Evolutionary conservation across 2,329 filamentous ascomycete genomes (phyloP), one percentile per base, ranked within the genome.

Genomic region (Fusarium palustre): DNA sequence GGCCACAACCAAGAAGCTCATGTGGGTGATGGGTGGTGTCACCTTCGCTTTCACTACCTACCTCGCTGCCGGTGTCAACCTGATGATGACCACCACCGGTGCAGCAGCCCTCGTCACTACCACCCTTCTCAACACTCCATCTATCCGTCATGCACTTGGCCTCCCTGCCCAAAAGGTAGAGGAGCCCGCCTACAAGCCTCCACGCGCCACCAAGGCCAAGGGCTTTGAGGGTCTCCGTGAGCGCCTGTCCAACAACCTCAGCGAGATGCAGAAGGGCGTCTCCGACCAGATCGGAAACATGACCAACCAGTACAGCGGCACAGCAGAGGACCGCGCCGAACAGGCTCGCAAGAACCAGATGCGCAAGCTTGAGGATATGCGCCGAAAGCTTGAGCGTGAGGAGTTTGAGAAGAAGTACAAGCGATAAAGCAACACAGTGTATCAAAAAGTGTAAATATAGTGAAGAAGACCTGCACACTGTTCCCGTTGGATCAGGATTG

Each of bases 51-150:
- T 78, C 43, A 85, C 84, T 9, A 78, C 78, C 45, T 86, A 82
- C 79, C 76, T 86, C 58, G 83, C 83, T 20, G 80, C 83, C 39
- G 82, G 77, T 54, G 76, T 86, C 52, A 85, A 86, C 67, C 81
- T 82, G 76, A 86, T 86, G 81, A 76, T 79, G 69, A 72, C 79
- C 11, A 80, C 84, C 68, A 73, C 84, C 63, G 72, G 78, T 65
- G 72, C 80, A 31, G 76, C 81, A 25, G 76, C 76, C 28, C 72
- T 78, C 49, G 72, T 83, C 72, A 79, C 81, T 38, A 69, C 76
- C 38, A 56, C 79, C 39, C 72, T 82, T 30, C 75, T 84, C 47
- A 81, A 78, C 74, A 79, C 79, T 42, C 56, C 74, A 57, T 31
- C 71, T 15, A 66, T 85, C 65, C 83, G 84, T 58, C 76, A 76